phyloP scores from a whole-genome alignment of 2,329 filamentous ascomycete genomes.

The Cordyceps cateniannulata region DNA sequence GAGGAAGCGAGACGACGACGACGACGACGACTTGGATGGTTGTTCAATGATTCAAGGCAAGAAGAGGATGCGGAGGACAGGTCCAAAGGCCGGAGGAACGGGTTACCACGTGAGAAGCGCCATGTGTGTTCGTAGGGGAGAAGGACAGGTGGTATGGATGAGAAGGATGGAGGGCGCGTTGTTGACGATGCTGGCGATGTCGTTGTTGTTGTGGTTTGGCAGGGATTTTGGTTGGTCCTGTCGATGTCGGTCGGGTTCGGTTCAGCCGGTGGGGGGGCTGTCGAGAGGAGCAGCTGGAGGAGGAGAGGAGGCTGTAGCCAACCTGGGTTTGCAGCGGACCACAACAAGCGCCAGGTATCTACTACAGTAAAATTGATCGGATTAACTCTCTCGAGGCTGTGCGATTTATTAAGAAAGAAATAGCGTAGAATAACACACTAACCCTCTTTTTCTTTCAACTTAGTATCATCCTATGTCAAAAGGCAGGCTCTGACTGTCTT shows the following conservation, averaged over 20 bases:
- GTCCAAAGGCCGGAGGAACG: neutral
- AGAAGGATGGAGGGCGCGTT: neutral
- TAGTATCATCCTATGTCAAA: too few relatives aligned
- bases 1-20: neutral
- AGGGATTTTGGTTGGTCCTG: neutral
- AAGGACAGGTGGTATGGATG: neutral
- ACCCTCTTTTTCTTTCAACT: too few relatives aligned
- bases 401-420: neutral
- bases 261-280: constrained; percentile 4
- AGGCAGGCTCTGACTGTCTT: too few relatives aligned
- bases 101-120: neutral
- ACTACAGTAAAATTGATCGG: too few relatives aligned
- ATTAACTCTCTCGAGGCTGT: neutral
- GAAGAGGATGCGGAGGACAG: neutral
- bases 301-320: constrained; percentile 4
- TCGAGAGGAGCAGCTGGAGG: neutral
- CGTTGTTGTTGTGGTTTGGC: neutral
- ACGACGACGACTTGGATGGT: too few relatives aligned
- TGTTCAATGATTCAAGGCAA: neutral
- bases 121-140: neutral
- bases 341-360: neutral
- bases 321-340: neutral
- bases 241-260: neutral
- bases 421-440: too few relatives aligned
- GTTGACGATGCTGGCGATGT: neutral